A percentile compares a stretch with the other conserved stretches of the same genome.
Evolutionary conservation across 2,329 filamentous ascomycete species (phyloP).

Genomic region (Arthrobotrys musiformis): DNA sequence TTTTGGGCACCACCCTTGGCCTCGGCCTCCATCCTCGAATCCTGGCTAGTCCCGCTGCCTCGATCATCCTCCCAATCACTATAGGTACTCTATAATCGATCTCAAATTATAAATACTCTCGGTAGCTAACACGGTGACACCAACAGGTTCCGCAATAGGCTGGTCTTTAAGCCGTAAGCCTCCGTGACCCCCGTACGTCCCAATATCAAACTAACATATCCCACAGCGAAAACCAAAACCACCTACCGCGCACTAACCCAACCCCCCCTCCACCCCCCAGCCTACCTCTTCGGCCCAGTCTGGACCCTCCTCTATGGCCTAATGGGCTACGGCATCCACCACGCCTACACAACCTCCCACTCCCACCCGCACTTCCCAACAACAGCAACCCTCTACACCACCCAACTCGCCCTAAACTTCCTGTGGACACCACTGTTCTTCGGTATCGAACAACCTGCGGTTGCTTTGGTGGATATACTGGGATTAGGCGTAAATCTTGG

Average conservation of each 20-base stretch:
- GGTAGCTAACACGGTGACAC: no score
- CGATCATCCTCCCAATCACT: constrained; percentile 79
- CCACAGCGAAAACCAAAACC: constrained; percentile 70
- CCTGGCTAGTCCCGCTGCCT: constrained; percentile 77
- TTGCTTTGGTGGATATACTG: constrained; percentile 79
- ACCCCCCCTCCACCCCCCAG: constrained; percentile 72
- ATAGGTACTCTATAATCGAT: constrained; percentile 76
- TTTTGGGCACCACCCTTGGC: constrained; percentile 36
- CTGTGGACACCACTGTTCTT: constrained; percentile 96
- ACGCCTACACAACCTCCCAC: constrained; percentile 72
- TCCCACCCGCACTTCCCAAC: constrained; percentile 72
- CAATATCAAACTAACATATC: constrained; percentile 18
- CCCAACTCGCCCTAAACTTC: constrained; percentile 86
- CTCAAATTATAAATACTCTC: constrained; percentile 69
- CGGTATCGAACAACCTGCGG: constrained; percentile 75
- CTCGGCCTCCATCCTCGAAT: constrained; percentile 72
- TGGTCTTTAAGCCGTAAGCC: constrained; percentile 51
- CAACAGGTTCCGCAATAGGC: constrained; percentile 26
- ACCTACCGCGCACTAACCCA: constrained; percentile 76
- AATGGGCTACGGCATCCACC: constrained; percentile 91
- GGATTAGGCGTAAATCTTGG: constrained; percentile 76
- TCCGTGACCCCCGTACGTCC: constrained; percentile 2
- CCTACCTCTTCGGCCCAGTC: constrained; percentile 72
- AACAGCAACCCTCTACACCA: constrained; percentile 82
- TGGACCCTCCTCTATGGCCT: constrained; percentile 76